These are phyloP conservation scores for Brasenia schreberi DNA, from an alignment of 164 flowering plant species.

Conservation along the genomic window DNA sequence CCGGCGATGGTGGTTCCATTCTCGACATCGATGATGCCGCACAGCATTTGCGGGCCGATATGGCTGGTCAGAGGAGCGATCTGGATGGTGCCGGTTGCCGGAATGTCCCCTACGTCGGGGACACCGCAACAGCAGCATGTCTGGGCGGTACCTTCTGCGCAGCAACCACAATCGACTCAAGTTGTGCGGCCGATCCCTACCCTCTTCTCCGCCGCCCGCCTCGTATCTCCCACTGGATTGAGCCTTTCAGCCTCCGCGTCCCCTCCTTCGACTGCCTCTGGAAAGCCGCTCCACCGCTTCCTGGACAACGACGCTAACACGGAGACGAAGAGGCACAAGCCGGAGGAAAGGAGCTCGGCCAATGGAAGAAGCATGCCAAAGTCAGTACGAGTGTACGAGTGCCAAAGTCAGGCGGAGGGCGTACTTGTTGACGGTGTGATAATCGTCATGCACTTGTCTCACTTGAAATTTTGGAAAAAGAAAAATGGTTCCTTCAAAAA, in stretches of 20 bases:
- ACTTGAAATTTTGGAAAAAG: too few species aligned
- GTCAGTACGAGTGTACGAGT: background rate
- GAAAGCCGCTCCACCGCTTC: background rate
- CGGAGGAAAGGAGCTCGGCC: background rate
- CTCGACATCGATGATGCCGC: background rate
- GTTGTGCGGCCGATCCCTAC: constrained; percentile 2
- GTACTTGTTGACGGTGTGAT: too few species aligned
- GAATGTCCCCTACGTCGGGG: background rate
- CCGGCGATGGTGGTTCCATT: constrained; percentile 2
- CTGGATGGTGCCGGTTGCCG: constrained; percentile 6
- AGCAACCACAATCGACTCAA: background rate
- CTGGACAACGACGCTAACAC: background rate
- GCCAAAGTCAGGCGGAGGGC: too few species aligned
- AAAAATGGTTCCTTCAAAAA: too few species aligned
- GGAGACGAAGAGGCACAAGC: background rate
- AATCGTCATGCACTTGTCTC: too few species aligned
- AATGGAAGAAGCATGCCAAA: background rate
- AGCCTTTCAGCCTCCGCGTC: constrained; percentile 1
- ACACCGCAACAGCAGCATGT: constrained; percentile 1
- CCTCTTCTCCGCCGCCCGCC: constrained; percentile 1
- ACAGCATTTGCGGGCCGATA: background rate
- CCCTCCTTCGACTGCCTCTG: background rate
- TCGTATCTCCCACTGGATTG: constrained; percentile 1
- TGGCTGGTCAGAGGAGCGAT: constrained; percentile 1
- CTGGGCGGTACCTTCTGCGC: background rate